phyloP scores from a whole-genome alignment of 1,284 basidiomycete species.

The Papiliotrema flavescens region DNA sequence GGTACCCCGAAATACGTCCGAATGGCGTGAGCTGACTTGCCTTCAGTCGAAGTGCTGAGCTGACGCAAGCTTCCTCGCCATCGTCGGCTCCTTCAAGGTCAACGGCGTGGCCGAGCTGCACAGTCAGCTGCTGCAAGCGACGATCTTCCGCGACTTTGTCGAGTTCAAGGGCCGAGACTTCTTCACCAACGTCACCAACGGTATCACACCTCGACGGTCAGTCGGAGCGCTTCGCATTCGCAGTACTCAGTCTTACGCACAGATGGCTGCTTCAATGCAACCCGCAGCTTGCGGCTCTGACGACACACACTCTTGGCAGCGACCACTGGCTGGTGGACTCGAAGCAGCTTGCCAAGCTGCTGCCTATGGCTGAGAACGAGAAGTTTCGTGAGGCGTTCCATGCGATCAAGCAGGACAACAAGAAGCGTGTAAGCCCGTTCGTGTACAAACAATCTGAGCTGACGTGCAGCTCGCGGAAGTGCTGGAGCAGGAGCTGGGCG shows the following conservation, averaged over 20 bases:
- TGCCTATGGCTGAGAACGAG: constrained; percentile 63
- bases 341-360: constrained; percentile 42
- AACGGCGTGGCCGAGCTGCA: constrained; percentile 91
- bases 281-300: constrained; percentile 73
- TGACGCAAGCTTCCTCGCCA: constrained; percentile 46
- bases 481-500: constrained; percentile 68
- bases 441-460: constrained; percentile 1
- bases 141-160: constrained; percentile 81
- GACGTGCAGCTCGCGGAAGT: constrained; percentile 58
- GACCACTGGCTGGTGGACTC: constrained; percentile 71
- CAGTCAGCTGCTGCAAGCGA: constrained; percentile 54
- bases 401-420: constrained; percentile 79
- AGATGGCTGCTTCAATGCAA: constrained; percentile 93
- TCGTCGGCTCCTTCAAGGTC: constrained; percentile 67
- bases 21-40: constrained; percentile 61
- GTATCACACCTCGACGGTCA: constrained; percentile 43
- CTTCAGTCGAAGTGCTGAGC: neutral
- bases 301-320: constrained; percentile 71
- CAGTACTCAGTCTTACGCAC: constrained; percentile 20
- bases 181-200: constrained; percentile 49
- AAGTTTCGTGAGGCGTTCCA: constrained; percentile 74
- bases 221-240: constrained; percentile 1
- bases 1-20: constrained; percentile 76
- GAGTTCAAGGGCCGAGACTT: constrained; percentile 47
- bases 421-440: constrained; percentile 56